Conservation (phyloP, 306 rosid genomes). For the Cucurbita argyrosperma region DNA sequence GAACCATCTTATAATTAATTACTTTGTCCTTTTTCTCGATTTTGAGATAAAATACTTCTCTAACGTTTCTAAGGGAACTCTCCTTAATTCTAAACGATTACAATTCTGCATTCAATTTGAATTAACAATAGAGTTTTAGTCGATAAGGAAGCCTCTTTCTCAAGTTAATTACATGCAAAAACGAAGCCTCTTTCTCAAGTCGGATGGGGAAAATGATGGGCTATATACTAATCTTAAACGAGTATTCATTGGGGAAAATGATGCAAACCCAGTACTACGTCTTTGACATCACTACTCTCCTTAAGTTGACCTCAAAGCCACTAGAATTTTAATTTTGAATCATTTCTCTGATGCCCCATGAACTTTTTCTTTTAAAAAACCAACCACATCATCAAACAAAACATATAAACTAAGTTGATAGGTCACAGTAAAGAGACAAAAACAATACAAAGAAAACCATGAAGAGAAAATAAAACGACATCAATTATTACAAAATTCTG, state of each 20-base stretch:
- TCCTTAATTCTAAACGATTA: no score
- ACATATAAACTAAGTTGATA: background rate
- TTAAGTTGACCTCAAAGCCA: background rate
- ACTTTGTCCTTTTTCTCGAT: background rate
- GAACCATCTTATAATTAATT: background rate
- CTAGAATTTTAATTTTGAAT: no score
- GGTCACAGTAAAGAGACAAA: background rate
- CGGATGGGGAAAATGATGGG: background rate
- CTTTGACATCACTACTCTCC: background rate
- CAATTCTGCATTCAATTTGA: no score
- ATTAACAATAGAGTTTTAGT: no score
- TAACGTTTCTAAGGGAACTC: no score
- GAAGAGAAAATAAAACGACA: background rate
- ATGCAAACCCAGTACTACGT: no score
- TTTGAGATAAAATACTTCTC: no score
- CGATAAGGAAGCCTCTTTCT: background rate
- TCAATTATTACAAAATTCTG: background rate
- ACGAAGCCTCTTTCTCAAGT: background rate
- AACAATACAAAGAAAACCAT: no score
- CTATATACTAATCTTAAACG: background rate
- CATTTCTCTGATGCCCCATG: no score
- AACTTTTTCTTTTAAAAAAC: no score
- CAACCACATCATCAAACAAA: no score
- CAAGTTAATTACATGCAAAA: background rate
- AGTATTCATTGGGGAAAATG: no score